These are phyloP conservation scores for Botryotinia calthae DNA, from an alignment of 2,329 filamentous ascomycete genomes.

Conservation along the genomic window DNA sequence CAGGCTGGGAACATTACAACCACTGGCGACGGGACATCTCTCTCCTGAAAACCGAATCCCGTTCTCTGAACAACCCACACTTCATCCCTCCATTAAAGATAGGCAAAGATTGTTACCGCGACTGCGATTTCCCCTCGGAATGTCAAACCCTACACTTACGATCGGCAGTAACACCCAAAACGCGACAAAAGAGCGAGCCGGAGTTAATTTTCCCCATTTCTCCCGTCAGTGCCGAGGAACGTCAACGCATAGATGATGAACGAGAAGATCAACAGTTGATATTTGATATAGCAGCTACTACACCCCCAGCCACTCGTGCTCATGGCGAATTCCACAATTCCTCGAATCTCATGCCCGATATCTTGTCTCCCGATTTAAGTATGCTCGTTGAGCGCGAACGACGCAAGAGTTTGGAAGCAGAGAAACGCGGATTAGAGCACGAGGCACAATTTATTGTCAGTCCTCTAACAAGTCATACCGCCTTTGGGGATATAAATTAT, in stretches of 20 bases:
- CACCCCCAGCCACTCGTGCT: neutral
- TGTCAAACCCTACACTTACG: conserved; percentile 8
- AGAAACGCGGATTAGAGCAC: conserved; percentile 15
- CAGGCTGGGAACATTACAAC: conserved; percentile 22
- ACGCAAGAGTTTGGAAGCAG: conserved; percentile 12
- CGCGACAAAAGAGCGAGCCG: conserved; percentile 5
- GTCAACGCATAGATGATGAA: neutral
- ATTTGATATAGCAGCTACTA: conserved; percentile 16
- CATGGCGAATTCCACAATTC: neutral
- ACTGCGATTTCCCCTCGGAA: conserved; percentile 20
- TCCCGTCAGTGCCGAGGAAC: conserved; percentile 1
- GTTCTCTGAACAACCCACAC: neutral
- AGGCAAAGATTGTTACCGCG: conserved; percentile 16
- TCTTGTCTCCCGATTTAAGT: neutral
- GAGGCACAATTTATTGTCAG: conserved; percentile 17
- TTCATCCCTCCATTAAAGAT: conserved; percentile 1
- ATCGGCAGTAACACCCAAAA: neutral
- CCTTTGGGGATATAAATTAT: neutral
- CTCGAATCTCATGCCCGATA: neutral
- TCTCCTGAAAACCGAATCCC: conserved; percentile 6
- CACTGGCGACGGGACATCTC: conserved; percentile 13
- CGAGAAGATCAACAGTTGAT: conserved; percentile 16
- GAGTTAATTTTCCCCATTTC: conserved; percentile 7
- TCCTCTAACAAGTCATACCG: conserved; percentile 9
- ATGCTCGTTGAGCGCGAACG: conserved; percentile 5